Base-by-base conservation (phyloP, 2,329 filamentous ascomycete species). In the Arthrinium puccinioides region DNA sequence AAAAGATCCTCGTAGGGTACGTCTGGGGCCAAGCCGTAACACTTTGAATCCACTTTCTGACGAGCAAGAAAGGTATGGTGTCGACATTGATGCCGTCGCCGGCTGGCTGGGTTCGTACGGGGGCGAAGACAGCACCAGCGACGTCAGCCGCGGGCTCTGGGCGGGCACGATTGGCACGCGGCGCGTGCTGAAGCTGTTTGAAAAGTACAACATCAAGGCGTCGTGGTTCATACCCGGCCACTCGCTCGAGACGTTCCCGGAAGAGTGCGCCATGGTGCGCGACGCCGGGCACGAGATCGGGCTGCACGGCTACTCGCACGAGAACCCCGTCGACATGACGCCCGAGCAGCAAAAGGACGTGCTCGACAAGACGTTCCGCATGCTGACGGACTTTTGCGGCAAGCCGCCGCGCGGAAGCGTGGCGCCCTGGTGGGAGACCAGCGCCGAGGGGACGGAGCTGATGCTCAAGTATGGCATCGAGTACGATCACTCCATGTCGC, bases 91-190 rank as follows among this genome's bases (percentile, higher is more conserved):
- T 45, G 82, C 82, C n/a, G 79, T 87, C 2, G 76, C 82, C 2
- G 82, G 83, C 8, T 87, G 83, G 84, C 65, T 87, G 1, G 83
- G 83, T 1, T 83, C 76, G 0, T 87, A 88, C 49, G 80, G 80
- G 13, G 82, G 84, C 25, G 74, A 87, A 55, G 82, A 87, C 52
- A 81, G 74, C 7, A 77, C 74, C 2, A 83, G 72, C 50, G 83
- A 87, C 48, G 86, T 87, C 44, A 82, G 75, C 52, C 69, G 82
- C 67, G 81, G 79, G 75, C 59, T 84, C 21, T 88, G 77, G 47
- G 83, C 84, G 2, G 82, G 83, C 13, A 83, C 79, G 0, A 64
- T 82, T 23, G 80, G 81, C 26, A 76, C 74, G 0, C 67, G 71
- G n/a, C 73, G 81, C 2, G 63, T 87, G 2, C 66, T 87, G 21